phyloP scores from a whole-genome alignment of 2,329 filamentous ascomycete genomes.

The Colletotrichum lindemuthianum region DNA sequence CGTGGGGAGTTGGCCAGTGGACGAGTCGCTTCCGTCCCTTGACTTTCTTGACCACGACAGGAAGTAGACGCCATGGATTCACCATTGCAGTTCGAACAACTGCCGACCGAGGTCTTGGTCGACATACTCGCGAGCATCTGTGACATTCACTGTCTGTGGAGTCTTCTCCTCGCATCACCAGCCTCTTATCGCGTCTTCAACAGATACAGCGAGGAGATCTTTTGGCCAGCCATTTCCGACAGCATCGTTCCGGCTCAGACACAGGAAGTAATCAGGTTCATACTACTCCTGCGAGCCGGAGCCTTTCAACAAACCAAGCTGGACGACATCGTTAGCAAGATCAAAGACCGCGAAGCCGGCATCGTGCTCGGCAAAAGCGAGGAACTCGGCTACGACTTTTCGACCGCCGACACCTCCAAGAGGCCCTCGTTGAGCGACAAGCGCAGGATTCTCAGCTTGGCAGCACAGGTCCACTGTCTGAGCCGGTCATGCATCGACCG shows the following conservation, averaged over 20 bases:
- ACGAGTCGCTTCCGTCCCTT: fast-evolving
- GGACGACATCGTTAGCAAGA: not conserved
- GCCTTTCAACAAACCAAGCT: conserved; percentile 1
- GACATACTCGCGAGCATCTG: conserved; percentile 21
- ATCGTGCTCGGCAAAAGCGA: conserved; percentile 26
- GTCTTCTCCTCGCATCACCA: conserved; percentile 16
- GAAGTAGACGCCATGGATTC: not conserved
- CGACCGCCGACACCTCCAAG: not conserved
- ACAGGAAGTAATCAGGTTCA: conserved; percentile 15
- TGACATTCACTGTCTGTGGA: conserved; percentile 28
- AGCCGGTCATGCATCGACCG: conserved; percentile 12
- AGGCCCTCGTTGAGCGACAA: not conserved
- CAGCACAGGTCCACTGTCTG: conserved; percentile 2
- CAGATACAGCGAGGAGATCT: conserved; percentile 12
- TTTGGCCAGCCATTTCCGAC: conserved; percentile 13
- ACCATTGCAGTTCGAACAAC: not conserved
- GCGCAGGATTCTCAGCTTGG: not conserved
- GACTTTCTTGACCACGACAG: not conserved
- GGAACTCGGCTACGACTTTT: conserved; percentile 9
- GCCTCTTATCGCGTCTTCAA: conserved; percentile 18
- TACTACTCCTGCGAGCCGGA: conserved; percentile 21
- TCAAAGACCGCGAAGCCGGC: conserved; percentile 23
- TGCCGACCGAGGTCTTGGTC: conserved; percentile 24
- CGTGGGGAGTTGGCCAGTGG: not conserved
- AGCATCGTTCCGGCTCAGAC: conserved; percentile 16